Conservation (phyloP, 2,329 filamentous ascomycete species). For the Cladophialophora bantiana region DNA sequence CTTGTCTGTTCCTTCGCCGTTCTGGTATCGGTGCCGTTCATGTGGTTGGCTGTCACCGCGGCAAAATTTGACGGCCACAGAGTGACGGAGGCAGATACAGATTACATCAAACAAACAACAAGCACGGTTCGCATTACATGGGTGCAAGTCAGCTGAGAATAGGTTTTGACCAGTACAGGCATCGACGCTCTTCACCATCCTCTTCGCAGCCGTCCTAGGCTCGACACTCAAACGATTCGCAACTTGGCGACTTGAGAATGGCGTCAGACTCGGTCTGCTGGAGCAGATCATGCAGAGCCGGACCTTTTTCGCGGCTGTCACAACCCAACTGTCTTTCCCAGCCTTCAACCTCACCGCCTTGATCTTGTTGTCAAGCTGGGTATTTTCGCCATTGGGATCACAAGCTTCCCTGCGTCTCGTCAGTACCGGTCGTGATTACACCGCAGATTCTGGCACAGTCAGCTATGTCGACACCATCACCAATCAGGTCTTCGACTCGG, state of each 20-base stretch:
- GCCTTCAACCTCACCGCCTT: slow-evolving; percentile 32
- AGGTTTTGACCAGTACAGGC: slow-evolving; percentile 12
- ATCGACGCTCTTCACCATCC: slow-evolving; percentile 37
- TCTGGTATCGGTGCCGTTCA: slow-evolving; percentile 24
- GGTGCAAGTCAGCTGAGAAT: background rate
- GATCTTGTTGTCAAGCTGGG: slow-evolving; percentile 32
- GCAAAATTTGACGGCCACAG: slow-evolving; percentile 16
- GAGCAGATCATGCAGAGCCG: slow-evolving; percentile 39
- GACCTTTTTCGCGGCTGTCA: slow-evolving; percentile 35
- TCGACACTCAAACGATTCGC: slow-evolving; percentile 34
- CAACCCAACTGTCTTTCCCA: slow-evolving; percentile 23
- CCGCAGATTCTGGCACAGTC: slow-evolving; percentile 14
- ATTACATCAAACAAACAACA: slow-evolving; percentile 26
- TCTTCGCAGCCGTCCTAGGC: slow-evolving; percentile 38
- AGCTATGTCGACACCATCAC: slow-evolving; percentile 23
- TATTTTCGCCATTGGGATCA: slow-evolving; percentile 37
- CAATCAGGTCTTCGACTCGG: slow-evolving; percentile 22
- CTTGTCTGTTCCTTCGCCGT: slow-evolving; percentile 26
- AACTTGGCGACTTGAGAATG: slow-evolving; percentile 33
- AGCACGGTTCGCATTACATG: slow-evolving; percentile 14
- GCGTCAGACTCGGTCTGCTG: slow-evolving; percentile 34
- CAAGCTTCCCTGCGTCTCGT: slow-evolving; percentile 36
- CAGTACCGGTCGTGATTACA: slow-evolving; percentile 21
- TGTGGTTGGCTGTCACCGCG: slow-evolving; percentile 29
- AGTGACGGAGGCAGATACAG: slow-evolving; percentile 21